Evolutionary conservation across 2,329 filamentous ascomycete species (phyloP).

Genomic region (Aspergillus alliaceus): DNA sequence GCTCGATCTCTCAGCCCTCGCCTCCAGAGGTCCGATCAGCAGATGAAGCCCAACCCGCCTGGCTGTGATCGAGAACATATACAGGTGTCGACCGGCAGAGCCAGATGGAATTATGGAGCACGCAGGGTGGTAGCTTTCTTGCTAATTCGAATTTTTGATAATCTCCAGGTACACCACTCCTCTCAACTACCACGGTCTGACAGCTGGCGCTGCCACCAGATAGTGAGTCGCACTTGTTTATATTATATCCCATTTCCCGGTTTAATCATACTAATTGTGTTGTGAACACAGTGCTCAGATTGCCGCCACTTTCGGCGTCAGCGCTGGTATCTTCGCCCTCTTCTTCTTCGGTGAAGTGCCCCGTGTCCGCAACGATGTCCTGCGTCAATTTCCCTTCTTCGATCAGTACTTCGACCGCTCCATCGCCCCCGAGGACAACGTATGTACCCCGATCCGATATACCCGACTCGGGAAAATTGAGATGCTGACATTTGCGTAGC

Average conservation of each 20-base stretch:
- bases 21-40: background rate
- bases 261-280: constrained; percentile 14
- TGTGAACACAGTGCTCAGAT: constrained; percentile 42
- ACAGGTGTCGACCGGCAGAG: background rate
- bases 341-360: constrained; percentile 67
- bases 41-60: background rate
- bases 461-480: background rate
- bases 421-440: constrained; percentile 64
- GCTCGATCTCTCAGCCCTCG: background rate
- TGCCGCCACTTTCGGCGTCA: constrained; percentile 57
- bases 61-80: background rate
- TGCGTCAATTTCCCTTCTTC: constrained; percentile 60
- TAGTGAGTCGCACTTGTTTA: constrained; percentile 43
- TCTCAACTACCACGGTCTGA: constrained; percentile 52
- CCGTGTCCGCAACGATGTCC: constrained; percentile 61
- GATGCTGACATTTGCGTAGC: constrained; percentile 28
- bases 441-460: constrained; percentile 27
- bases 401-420: constrained; percentile 57
- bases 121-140: background rate
- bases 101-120: background rate
- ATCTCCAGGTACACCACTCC: constrained; percentile 50
- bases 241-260: background rate
- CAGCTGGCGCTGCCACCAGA: constrained; percentile 39
- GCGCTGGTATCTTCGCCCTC: constrained; percentile 59
- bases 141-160: constrained; percentile 3